These are phyloP conservation scores for Colletotrichum spaethianum DNA, from an alignment of 2,329 filamentous ascomycete species.

Conservation along the genomic window DNA sequence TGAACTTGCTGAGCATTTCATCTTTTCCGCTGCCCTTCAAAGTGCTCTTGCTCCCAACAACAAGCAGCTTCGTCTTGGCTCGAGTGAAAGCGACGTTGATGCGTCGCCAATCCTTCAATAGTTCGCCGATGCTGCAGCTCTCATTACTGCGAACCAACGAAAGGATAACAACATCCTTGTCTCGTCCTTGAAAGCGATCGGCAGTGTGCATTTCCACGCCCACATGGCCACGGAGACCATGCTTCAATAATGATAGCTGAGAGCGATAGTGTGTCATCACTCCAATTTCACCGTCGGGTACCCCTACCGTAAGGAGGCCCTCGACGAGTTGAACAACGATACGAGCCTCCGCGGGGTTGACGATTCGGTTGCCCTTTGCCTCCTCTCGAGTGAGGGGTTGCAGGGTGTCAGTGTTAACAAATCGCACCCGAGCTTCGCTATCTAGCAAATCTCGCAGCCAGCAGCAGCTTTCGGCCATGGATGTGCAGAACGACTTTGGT, in stretches of 20 bases:
- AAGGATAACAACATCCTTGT: slow-evolving; percentile 93
- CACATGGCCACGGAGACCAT: slow-evolving; percentile 72
- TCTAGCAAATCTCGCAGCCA: slow-evolving; percentile 83
- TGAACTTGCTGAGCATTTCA: slow-evolving; percentile 83
- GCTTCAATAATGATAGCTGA: slow-evolving; percentile 86
- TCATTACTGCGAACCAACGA: slow-evolving; percentile 92
- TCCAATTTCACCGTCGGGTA: slow-evolving; percentile 83
- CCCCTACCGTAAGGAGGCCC: slow-evolving; percentile 80
- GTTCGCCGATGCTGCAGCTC: slow-evolving; percentile 85
- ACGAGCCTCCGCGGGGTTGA: slow-evolving; percentile 87
- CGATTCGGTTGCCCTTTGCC: slow-evolving; percentile 85
- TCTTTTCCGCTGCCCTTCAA: slow-evolving; percentile 80
- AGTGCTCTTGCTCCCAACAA: slow-evolving; percentile 86
- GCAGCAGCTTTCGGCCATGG: slow-evolving; percentile 67
- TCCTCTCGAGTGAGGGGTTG: slow-evolving; percentile 77
- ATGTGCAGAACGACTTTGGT: slow-evolving; percentile 69
- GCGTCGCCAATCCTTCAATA: slow-evolving; percentile 90
- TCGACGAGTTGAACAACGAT: slow-evolving; percentile 87
- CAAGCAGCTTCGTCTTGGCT: slow-evolving; percentile 90
- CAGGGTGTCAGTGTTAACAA: slow-evolving; percentile 90
- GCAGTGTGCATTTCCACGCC: slow-evolving; percentile 96
- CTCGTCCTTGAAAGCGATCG: slow-evolving; percentile 95
- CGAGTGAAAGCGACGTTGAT: slow-evolving; percentile 97
- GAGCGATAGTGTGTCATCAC: slow-evolving; percentile 98
- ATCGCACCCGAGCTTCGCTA: slow-evolving; percentile 81